These are phyloP conservation scores for Neurospora sp. DNA, from an alignment of 495 filamentous ascomycete genomes.

Conservation along the genomic window DNA sequence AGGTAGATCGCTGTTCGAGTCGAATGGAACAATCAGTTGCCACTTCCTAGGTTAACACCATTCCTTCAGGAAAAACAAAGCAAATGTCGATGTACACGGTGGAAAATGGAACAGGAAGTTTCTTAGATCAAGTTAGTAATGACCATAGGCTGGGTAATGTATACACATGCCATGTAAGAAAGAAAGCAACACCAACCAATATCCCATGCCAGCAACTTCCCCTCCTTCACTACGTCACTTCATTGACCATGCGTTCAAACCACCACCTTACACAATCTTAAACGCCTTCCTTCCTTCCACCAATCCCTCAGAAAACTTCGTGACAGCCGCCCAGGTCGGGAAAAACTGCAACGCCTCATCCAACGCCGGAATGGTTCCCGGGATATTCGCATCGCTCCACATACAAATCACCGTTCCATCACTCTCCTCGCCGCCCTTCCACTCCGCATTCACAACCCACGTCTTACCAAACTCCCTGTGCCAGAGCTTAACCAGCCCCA, in stretches of 20 bases:
- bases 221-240: neutral
- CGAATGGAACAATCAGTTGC: neutral
- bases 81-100: neutral
- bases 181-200: neutral
- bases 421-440: slow-evolving; percentile 42
- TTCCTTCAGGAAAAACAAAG: neutral
- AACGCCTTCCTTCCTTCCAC: slow-evolving; percentile 56
- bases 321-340: slow-evolving; percentile 68
- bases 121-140: neutral
- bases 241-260: too few species aligned
- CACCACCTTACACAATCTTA: slow-evolving; percentile 13
- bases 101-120: neutral
- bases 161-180: neutral
- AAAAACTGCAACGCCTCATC: slow-evolving; percentile 69
- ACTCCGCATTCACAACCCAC: slow-evolving; percentile 70
- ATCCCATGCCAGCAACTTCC: neutral
- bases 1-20: neutral
- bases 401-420: slow-evolving; percentile 67
- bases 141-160: neutral
- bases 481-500: slow-evolving; percentile 33
- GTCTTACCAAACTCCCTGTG: slow-evolving; percentile 61
- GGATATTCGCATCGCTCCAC: slow-evolving; percentile 77
- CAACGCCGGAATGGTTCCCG: slow-evolving; percentile 68
- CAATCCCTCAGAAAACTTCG: slow-evolving; percentile 67
- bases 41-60: neutral